Percentiles rank a stretch among this genome's conserved stretches.
Evolutionary conservation across 345 rosid species (phyloP).

Genomic region (Lepidium aucheri): DNA sequence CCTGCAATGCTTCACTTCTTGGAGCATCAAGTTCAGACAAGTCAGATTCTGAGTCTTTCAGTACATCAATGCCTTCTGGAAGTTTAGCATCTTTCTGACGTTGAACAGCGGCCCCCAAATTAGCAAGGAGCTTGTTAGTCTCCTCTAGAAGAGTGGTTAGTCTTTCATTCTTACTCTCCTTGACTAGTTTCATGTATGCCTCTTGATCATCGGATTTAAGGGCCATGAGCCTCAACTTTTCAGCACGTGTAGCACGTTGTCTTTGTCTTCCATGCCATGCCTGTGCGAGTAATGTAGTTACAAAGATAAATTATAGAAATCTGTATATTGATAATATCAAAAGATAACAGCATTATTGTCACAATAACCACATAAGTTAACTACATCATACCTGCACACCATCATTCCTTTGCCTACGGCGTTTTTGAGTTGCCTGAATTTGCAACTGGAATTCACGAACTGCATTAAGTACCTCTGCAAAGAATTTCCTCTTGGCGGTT

Average conservation of each 20-base stretch:
- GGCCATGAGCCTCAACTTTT: conserved; percentile 92
- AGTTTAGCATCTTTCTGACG: conserved; percentile 84
- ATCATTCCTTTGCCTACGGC: conserved; percentile 95
- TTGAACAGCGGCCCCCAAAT: conserved; percentile 98
- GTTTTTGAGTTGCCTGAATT: conserved; percentile 71
- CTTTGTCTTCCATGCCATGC: conserved; percentile 99
- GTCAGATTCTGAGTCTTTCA: conserved; percentile 63
- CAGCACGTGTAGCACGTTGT: conserved; percentile 97
- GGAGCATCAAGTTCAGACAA: conserved; percentile 63
- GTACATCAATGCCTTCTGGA: conserved; percentile 58
- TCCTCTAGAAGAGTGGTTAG: conserved; percentile 85
- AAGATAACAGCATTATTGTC: not conserved
- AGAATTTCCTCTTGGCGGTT: conserved; percentile 77
- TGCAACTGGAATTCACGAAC: conserved; percentile 87
- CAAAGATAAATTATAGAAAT: not conserved
- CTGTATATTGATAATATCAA: not conserved
- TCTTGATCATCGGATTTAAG: conserved; percentile 97
- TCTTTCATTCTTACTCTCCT: conserved; percentile 97
- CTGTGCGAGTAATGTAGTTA: conserved; percentile 30
- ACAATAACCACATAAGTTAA: not conserved
- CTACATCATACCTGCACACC: conserved; percentile 56
- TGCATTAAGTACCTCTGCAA: conserved; percentile 80
- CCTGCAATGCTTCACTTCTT: conserved; percentile 57
- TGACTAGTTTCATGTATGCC: conserved; percentile 92
- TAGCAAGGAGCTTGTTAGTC: conserved; percentile 90